These are phyloP conservation scores for Phaeophleospora eucalypticola DNA, from an alignment of 2,329 filamentous ascomycete genomes.

Conservation along the genomic window DNA sequence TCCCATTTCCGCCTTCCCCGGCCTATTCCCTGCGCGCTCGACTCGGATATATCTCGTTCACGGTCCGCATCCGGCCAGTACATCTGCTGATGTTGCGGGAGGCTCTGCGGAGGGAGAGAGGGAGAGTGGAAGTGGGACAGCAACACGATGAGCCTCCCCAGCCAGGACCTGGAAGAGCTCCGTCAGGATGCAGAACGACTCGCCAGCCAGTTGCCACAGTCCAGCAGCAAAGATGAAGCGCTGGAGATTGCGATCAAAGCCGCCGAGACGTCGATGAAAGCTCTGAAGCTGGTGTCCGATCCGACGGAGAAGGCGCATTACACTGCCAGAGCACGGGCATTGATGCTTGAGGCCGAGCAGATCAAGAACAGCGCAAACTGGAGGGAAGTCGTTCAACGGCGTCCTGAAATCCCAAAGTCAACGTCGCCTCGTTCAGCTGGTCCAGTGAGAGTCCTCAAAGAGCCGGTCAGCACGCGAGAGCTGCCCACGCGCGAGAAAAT, in stretches of 20 bases:
- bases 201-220: slow-evolving; percentile 17
- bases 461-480: slow-evolving; percentile 57
- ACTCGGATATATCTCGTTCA: not conserved
- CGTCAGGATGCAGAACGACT: slow-evolving; percentile 21
- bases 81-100: not conserved
- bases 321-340: slow-evolving; percentile 62
- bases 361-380: slow-evolving; percentile 57
- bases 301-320: slow-evolving; percentile 62
- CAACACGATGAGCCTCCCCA: slow-evolving; percentile 14
- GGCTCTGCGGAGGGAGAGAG: not conserved
- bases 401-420: not conserved
- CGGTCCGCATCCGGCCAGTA: not conserved
- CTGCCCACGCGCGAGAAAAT: slow-evolving; percentile 69
- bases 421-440: slow-evolving; percentile 1
- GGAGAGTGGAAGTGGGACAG: too few species aligned
- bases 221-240: slow-evolving; percentile 50
- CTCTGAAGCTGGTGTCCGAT: slow-evolving; percentile 58
- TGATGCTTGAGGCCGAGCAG: slow-evolving; percentile 68
- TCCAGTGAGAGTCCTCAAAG: slow-evolving; percentile 37
- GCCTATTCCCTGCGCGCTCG: not conserved
- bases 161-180: slow-evolving; percentile 19
- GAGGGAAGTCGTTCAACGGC: slow-evolving; percentile 12
- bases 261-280: slow-evolving; percentile 77
- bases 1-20: not conserved
- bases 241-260: slow-evolving; percentile 71